phyloP scores from a whole-genome alignment of 331 rosid species.

The Cydonia oblonga region DNA sequence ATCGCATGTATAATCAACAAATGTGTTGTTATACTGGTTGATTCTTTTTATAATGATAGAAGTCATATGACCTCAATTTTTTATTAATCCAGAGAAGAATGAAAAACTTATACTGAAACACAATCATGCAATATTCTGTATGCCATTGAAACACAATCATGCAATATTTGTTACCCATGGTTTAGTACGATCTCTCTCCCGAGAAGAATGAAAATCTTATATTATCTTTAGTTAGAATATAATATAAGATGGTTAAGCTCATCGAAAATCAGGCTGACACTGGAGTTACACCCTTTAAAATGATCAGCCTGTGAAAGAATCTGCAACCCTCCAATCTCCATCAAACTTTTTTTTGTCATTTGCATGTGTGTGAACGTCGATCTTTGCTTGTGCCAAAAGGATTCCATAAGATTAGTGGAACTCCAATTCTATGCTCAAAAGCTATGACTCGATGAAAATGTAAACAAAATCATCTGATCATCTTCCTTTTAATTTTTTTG shows the following conservation, averaged over 20 bases:
- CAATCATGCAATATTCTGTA: too few species aligned
- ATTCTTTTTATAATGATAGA: too few species aligned
- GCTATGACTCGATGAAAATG: slow-evolving; percentile 1
- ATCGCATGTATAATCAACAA: background rate
- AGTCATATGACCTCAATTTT: background rate
- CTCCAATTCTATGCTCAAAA: slow-evolving; percentile 18
- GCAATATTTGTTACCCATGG: too few species aligned
- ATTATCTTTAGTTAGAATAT: background rate
- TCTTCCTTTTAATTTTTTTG: slow-evolving; percentile 12
- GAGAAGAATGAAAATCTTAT: too few species aligned
- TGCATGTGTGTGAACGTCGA: background rate
- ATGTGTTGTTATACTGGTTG: too few species aligned
- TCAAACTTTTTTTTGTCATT: slow-evolving; percentile 3
- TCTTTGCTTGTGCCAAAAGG: slow-evolving; percentile 31
- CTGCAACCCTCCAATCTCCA: background rate
- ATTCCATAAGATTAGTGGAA: slow-evolving; percentile 29
- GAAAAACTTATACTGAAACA: background rate
- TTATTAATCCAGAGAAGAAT: too few species aligned
- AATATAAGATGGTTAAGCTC: background rate
- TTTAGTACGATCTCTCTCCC: too few species aligned
- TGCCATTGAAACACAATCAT: too few species aligned
- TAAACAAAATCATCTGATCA: background rate
- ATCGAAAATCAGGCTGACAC: background rate
- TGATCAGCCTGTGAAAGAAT: background rate
- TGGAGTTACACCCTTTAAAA: background rate